A percentile compares a stretch with the other conserved stretches of the same genome.
Conservation (phyloP, 2,329 filamentous ascomycete genomes). For the Ophiocordyceps camponoti-rufipedis region DNA sequence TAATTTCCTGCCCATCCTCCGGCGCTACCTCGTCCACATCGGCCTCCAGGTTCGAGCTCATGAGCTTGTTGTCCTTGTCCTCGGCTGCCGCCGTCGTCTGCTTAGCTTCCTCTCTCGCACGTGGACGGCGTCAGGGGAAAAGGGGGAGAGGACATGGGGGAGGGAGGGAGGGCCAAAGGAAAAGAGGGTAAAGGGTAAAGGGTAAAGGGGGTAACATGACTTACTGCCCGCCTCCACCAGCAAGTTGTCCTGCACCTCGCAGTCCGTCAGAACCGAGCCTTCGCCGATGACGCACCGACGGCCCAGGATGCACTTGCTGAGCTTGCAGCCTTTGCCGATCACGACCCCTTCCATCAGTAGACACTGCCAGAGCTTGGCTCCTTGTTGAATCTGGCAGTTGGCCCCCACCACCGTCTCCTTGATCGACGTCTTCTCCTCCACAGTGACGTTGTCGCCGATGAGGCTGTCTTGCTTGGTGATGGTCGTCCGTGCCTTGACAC, state of each 20-base stretch:
- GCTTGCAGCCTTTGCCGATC: constrained; percentile 65
- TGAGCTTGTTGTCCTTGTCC: constrained; percentile 48
- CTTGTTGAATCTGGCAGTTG: constrained; percentile 69
- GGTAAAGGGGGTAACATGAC: constrained; percentile 17
- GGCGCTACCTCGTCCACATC: constrained; percentile 37
- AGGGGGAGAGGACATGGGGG: neutral
- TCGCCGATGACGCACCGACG: constrained; percentile 69
- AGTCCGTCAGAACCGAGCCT: constrained; percentile 63
- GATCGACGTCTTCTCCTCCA: constrained; percentile 80
- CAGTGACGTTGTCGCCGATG: constrained; percentile 72
- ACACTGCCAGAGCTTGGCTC: constrained; percentile 75
- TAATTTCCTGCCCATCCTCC: constrained; percentile 18
- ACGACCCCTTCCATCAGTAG: constrained; percentile 84
- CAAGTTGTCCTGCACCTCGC: constrained; percentile 81
- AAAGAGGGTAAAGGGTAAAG: too few species aligned
- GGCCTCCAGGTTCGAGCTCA: constrained; percentile 48
- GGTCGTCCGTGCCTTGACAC: constrained; percentile 62
- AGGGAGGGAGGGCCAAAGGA: neutral
- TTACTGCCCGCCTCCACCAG: constrained; percentile 63
- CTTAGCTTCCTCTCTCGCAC: neutral
- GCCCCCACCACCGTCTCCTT: constrained; percentile 82
- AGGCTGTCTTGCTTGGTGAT: constrained; percentile 70
- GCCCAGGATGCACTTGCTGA: constrained; percentile 78
- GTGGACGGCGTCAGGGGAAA: neutral
- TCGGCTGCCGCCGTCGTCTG: constrained; percentile 29